Percentiles rank a stretch among this genome's conserved stretches.
Evolutionary conservation across 192 early-diverging fungal genomes (phyloP).

Genomic region (Endogone sp.): DNA sequence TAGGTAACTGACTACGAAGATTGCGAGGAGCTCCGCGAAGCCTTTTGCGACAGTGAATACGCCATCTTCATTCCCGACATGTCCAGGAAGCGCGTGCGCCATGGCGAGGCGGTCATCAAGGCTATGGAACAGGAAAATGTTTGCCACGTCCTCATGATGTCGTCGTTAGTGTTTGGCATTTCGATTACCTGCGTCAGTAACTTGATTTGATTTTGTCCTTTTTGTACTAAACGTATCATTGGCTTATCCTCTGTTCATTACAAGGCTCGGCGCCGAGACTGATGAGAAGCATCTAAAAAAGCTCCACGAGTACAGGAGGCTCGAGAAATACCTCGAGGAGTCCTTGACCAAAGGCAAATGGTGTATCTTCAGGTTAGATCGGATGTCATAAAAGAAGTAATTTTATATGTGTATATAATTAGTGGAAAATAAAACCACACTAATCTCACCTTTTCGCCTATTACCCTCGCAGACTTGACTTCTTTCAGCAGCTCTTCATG

Average conservation of each 20-base stretch:
- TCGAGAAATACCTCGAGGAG: neutral
- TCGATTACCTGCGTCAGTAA: neutral
- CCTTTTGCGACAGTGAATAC: neutral
- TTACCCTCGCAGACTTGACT: conserved; percentile 1
- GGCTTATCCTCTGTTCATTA: too few species aligned
- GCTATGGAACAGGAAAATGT: neutral
- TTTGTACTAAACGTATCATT: too few species aligned
- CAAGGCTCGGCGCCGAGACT: neutral
- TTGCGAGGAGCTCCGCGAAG: too few species aligned
- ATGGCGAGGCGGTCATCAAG: neutral
- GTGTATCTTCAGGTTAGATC: neutral
- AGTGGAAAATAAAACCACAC: too few species aligned
- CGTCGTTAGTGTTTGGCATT: neutral
- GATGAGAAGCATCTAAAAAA: neutral
- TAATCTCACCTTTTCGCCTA: neutral
- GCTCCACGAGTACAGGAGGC: neutral
- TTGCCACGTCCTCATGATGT: neutral
- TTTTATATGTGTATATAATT: too few species aligned
- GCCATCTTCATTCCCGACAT: neutral
- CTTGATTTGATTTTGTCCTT: too few species aligned
- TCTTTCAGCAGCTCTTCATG: conserved; percentile 11
- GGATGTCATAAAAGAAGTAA: neutral
- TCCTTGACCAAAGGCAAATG: neutral
- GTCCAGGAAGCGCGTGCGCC: too few species aligned
- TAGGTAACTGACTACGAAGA: too few species aligned